Conservation (phyloP, 176 grass and related monocot genomes). For the Musa itinerans region DNA sequence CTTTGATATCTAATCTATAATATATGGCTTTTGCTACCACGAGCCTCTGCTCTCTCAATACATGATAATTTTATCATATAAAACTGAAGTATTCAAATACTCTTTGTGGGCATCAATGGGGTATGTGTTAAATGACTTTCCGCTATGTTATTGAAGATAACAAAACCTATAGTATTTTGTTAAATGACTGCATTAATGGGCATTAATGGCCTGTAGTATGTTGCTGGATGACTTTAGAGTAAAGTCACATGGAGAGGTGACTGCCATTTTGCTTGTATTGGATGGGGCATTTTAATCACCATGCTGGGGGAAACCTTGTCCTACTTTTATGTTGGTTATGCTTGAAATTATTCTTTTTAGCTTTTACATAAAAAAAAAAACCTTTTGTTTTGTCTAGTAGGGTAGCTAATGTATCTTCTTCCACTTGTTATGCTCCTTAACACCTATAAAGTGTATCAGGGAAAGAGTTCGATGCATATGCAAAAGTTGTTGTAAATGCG, state of each 20-base stretch:
- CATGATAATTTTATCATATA: background rate
- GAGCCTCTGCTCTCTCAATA: background rate
- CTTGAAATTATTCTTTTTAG: background rate
- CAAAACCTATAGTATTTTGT: too few relatives aligned
- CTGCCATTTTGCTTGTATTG: too few relatives aligned
- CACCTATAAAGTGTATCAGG: slow-evolving; percentile 33
- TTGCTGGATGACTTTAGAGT: too few relatives aligned
- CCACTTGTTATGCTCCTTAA: slow-evolving; percentile 2
- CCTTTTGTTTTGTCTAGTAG: background rate
- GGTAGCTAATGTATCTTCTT: slow-evolving; percentile 1
- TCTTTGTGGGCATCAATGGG: background rate
- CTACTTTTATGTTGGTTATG: background rate
- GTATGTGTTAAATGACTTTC: too few relatives aligned
- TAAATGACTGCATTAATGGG: too few relatives aligned
- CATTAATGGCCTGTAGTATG: too few relatives aligned
- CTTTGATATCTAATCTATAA: background rate
- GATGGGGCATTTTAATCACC: background rate
- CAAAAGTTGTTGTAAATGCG: slow-evolving; percentile 78
- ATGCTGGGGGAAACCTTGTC: too few relatives aligned
- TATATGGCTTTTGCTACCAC: background rate
- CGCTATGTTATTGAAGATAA: too few relatives aligned
- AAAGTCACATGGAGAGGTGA: too few relatives aligned
- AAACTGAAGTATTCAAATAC: background rate
- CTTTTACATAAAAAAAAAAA: background rate
- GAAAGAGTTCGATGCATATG: slow-evolving; percentile 69